These are phyloP conservation scores for Scytalidium sp. DNA, from an alignment of 2,329 filamentous ascomycete species.

Conservation along the genomic window DNA sequence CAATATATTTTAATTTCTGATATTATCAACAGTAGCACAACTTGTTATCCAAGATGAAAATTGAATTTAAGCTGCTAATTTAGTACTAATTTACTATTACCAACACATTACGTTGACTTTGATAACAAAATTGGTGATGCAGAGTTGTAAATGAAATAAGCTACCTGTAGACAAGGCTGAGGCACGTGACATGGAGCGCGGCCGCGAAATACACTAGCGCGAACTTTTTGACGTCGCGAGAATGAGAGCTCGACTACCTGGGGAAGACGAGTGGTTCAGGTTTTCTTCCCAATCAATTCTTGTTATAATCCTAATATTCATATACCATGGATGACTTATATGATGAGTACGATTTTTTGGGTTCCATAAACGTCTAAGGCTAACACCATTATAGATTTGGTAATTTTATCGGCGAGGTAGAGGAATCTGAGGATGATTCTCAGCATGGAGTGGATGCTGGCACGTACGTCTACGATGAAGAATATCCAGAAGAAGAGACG, in stretches of 20 bases:
- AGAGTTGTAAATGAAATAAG: too few species aligned
- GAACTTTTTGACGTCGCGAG: slow-evolving; percentile 1
- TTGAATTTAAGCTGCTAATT: too few species aligned
- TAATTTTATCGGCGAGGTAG: slow-evolving; percentile 95
- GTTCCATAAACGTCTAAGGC: slow-evolving; percentile 1
- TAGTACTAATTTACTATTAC: too few species aligned
- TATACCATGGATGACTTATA: slow-evolving; percentile 86
- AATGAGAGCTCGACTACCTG: not conserved
- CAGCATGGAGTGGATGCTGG: slow-evolving; percentile 70
- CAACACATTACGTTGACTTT: too few species aligned
- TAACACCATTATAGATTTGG: slow-evolving; percentile 66
- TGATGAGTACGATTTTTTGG: slow-evolving; percentile 67
- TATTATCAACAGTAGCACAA: too few species aligned
- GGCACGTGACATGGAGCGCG: not conserved
- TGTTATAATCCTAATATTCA: not conserved
- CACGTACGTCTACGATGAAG: slow-evolving; percentile 81
- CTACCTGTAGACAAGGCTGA: not conserved
- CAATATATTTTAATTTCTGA: too few species aligned
- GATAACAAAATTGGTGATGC: too few species aligned
- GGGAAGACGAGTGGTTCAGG: not conserved
- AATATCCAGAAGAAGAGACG: slow-evolving; percentile 60
- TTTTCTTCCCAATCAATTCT: not conserved
- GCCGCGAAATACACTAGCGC: not conserved
- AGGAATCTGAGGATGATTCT: slow-evolving; percentile 83
- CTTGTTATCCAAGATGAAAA: too few species aligned